Conservation (phyloP, 2,329 filamentous ascomycete genomes). For the Fusarium veterinarium region DNA sequence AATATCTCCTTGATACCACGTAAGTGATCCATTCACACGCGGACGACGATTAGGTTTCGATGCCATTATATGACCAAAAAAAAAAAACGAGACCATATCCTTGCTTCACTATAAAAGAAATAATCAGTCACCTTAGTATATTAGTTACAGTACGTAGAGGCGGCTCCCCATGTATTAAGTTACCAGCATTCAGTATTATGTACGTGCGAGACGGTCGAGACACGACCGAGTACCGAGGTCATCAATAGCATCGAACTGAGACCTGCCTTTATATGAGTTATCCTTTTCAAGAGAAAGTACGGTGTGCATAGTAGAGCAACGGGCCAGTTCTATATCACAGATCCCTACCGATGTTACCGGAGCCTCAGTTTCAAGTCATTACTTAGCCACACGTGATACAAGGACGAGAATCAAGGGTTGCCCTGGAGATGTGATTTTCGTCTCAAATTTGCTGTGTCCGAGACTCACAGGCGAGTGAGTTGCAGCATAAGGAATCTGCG, state of each 20-base stretch:
- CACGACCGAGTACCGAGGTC: neutral
- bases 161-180: neutral
- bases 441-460: slow-evolving; percentile 13
- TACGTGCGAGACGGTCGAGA: neutral
- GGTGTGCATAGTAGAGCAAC: neutral
- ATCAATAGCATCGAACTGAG: neutral
- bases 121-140: neutral
- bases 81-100: neutral
- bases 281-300: neutral
- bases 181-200: slow-evolving; percentile 8
- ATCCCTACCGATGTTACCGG: slow-evolving; percentile 19
- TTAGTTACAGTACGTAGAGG: neutral
- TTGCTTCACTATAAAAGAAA: neutral
- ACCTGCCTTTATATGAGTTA: neutral
- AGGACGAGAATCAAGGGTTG: neutral
- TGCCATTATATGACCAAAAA: neutral
- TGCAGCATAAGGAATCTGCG: slow-evolving; percentile 4
- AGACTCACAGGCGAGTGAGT: slow-evolving; percentile 8
- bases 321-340: slow-evolving; percentile 17
- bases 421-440: slow-evolving; percentile 1
- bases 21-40: neutral
- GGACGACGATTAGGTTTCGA: neutral
- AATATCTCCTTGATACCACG: slow-evolving; percentile 23
- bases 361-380: slow-evolving; percentile 14
- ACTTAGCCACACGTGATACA: slow-evolving; percentile 18